phyloP scores from a whole-genome alignment of 2,329 filamentous ascomycete species.

The Raffaelea deltoideospora region DNA sequence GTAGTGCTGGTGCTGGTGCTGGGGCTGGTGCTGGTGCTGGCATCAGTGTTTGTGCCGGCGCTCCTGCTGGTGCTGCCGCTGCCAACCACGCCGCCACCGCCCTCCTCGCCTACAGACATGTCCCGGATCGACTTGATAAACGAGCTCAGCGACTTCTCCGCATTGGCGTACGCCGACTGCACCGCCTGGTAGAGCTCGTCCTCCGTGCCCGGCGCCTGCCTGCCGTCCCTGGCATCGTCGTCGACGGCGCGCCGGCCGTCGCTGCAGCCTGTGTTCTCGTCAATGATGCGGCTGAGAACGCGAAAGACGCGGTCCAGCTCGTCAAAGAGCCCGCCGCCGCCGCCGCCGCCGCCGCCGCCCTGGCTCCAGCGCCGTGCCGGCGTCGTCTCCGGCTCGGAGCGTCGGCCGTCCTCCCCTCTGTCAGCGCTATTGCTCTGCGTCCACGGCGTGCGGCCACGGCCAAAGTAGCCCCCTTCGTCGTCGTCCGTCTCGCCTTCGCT shows the following conservation, averaged over 20 bases:
- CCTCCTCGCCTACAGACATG: neutral
- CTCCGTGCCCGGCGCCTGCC: slow-evolving; percentile 17
- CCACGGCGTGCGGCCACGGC: neutral
- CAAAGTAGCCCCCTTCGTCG: neutral
- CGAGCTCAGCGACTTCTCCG: slow-evolving; percentile 23
- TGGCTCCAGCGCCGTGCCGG: too few relatives aligned
- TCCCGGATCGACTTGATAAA: slow-evolving; percentile 18
- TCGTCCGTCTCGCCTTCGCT: neutral
- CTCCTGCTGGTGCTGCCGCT: too few relatives aligned
- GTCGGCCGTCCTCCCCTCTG: too few relatives aligned
- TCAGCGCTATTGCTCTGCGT: neutral
- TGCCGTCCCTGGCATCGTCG: slow-evolving; percentile 12
- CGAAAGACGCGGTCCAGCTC: slow-evolving; percentile 10
- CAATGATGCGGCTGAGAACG: slow-evolving; percentile 9
- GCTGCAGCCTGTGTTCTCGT: slow-evolving; percentile 4
- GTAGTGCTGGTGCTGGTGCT: too few relatives aligned
- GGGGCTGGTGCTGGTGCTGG: neutral
- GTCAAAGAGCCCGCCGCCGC: slow-evolving; percentile 7
- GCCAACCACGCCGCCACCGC: neutral
- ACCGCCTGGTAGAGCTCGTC: slow-evolving; percentile 26
- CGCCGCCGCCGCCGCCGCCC: neutral
- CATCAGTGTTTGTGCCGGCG: neutral
- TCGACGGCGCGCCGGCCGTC: slow-evolving; percentile 5
- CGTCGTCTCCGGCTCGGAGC: too few relatives aligned
- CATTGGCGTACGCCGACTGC: slow-evolving; percentile 20